Evolutionary conservation across 2,329 filamentous ascomycete genomes (phyloP), one percentile per base, ranked within the genome.

Genomic region (Coniochaeta ligniaria): DNA sequence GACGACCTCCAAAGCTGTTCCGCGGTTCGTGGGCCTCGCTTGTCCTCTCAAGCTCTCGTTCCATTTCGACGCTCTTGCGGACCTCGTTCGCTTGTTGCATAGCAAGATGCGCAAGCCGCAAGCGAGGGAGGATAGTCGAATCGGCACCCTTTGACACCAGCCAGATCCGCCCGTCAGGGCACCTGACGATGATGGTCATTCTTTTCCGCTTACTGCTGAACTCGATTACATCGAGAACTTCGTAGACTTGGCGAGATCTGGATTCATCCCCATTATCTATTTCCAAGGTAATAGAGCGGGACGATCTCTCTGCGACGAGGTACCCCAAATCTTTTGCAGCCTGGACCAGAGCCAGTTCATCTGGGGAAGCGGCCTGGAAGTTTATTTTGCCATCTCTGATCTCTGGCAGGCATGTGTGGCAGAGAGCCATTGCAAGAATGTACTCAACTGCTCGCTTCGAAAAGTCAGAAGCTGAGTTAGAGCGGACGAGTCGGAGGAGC

Each of bases 141-240:
- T 98, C 93, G 3, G 93, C 93, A 7, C 93, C 93, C 73, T 97
- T 97, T 76, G 90, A 95, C 65, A 96, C 87, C 2, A 97, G 78
- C 68, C 88, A 93, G 57, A 96, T 87, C 16, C 88, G 85, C 1
- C 88, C 85, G 67, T 96, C 90, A 0, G 93, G 92, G 71, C 91
- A 92, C n/a, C 90, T 87, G 2, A 96, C 85, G 28, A 96, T 76
- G 47, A 96, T 86, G 0, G 92, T 94, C 93, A 97, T 96, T 45
- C 93, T 83, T 75, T 96, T 96, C 26, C 93, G 83, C 63, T 89
- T 86, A 73, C 91, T 96, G 63, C 90, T 95, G 68, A 97, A 97
- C 69, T 96, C 93, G 61, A 97, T 91, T 4, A 96, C 83, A 67
- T 96, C 91, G 35, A 96, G 75, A 5, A 96, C 83, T 63, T 96